Conservation (phyloP, 2,329 filamentous ascomycete genomes). For the Triangularia setosa region DNA sequence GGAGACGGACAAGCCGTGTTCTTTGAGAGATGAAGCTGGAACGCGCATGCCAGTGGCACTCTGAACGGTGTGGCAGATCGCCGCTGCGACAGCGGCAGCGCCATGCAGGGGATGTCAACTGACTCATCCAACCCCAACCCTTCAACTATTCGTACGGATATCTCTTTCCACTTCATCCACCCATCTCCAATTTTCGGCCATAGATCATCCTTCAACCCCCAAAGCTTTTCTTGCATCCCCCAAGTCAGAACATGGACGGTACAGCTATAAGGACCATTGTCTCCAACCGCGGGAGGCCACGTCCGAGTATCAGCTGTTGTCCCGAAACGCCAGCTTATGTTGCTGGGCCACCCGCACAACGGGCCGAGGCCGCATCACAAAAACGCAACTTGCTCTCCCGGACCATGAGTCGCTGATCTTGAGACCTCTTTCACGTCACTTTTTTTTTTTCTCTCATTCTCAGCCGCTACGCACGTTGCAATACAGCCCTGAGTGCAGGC, state of each 20-base stretch:
- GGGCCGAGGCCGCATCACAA: slow-evolving; percentile 1
- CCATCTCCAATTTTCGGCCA: neutral
- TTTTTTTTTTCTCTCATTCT: neutral
- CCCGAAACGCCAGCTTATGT: slow-evolving; percentile 1
- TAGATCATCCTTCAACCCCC: neutral
- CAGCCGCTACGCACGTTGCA: neutral
- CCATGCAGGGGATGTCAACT: neutral
- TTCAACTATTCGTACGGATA: neutral
- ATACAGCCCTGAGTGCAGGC: neutral
- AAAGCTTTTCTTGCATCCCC: neutral
- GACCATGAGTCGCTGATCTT: neutral
- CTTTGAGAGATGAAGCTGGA: slow-evolving; percentile 4
- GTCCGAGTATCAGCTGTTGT: neutral
- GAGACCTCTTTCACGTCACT: neutral
- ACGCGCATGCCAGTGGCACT: neutral
- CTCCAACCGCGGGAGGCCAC: neutral
- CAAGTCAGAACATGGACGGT: neutral
- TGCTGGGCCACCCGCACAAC: slow-evolving; percentile 7
- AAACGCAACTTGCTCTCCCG: neutral
- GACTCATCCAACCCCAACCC: neutral
- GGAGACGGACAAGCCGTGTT: slow-evolving; percentile 1
- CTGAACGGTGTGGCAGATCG: neutral
- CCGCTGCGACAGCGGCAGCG: neutral
- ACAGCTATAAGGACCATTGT: neutral
- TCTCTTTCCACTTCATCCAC: neutral